A percentile compares a stretch with the other conserved stretches of the same genome.
These are phyloP conservation scores for Sporothrix inflata DNA, from an alignment of 2,329 filamentous ascomycete genomes.

Conservation along the genomic window DNA sequence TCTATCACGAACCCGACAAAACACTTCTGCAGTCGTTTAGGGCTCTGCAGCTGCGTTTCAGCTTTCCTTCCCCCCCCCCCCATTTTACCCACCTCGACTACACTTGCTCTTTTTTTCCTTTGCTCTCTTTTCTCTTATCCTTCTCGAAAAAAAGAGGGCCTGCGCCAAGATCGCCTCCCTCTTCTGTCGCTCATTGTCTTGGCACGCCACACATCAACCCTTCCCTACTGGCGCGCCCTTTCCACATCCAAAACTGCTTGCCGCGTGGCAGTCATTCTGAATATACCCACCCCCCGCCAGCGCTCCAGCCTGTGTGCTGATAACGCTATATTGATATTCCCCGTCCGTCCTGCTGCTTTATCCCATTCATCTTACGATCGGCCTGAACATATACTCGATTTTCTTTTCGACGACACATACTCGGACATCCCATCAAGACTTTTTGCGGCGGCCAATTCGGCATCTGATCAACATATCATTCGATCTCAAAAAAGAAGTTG, in stretches of 20 bases:
- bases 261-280: slow-evolving; percentile 22
- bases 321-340: neutral
- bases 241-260: slow-evolving; percentile 10
- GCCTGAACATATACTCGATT: neutral
- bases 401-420: neutral
- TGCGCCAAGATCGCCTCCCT: slow-evolving; percentile 16
- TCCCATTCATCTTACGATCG: slow-evolving; percentile 4
- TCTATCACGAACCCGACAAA: slow-evolving; percentile 8
- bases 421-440: neutral
- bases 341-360: neutral
- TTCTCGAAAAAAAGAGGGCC: slow-evolving; percentile 6
- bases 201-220: slow-evolving; percentile 16
- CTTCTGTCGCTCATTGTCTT: slow-evolving; percentile 20
- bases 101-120: neutral
- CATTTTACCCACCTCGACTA: slow-evolving; percentile 15
- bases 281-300: neutral
- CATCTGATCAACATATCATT: slow-evolving; percentile 3
- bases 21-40: slow-evolving; percentile 3
- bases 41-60: slow-evolving; percentile 27
- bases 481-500: neutral
- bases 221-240: neutral
- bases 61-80: neutral
- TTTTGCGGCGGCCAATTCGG: slow-evolving; percentile 5
- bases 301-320: neutral
- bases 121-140: slow-evolving; percentile 14